Evolutionary conservation across 345 rosid species (phyloP).

Genomic region (Bretschneidera sinensis): DNA sequence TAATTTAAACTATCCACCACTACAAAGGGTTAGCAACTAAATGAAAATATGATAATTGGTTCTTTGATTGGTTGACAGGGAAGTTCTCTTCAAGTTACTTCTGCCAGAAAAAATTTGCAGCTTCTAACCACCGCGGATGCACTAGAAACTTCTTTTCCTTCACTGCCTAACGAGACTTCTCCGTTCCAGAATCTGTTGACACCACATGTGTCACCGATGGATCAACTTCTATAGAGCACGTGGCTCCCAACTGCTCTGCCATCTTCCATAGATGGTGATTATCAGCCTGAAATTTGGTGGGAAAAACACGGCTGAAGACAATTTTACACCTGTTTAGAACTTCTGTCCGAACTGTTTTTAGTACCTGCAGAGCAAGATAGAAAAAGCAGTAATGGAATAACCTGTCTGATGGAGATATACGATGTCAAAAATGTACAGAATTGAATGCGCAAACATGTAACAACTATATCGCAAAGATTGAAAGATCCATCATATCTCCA

Average conservation of each 20-base stretch:
- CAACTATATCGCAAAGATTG: background rate
- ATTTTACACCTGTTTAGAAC: constrained; percentile 62
- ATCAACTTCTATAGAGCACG: constrained; percentile 24
- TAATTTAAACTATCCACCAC: background rate
- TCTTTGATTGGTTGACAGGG: constrained; percentile 17
- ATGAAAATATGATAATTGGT: background rate
- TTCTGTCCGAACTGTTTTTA: constrained; percentile 54
- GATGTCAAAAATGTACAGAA: background rate
- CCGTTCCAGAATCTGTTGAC: constrained; percentile 25
- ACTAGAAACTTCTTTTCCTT: constrained; percentile 28
- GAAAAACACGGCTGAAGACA: constrained; percentile 79
- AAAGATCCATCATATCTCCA: background rate
- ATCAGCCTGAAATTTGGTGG: constrained; percentile 48
- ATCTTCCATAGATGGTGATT: constrained; percentile 72
- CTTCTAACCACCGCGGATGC: constrained; percentile 32
- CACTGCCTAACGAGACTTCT: constrained; percentile 28
- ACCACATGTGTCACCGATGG: constrained; percentile 31
- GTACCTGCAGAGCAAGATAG: constrained; percentile 23
- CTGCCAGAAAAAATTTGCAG: constrained; percentile 30
- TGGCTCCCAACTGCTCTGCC: constrained; percentile 47
- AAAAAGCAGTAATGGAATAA: background rate
- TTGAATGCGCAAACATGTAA: background rate
- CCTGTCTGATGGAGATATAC: background rate
- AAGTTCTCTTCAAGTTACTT: constrained; percentile 37
- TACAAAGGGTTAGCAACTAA: background rate